phyloP scores from a whole-genome alignment of 108 stramenopile species.

The Aurantiochytrium sp. region DNA sequence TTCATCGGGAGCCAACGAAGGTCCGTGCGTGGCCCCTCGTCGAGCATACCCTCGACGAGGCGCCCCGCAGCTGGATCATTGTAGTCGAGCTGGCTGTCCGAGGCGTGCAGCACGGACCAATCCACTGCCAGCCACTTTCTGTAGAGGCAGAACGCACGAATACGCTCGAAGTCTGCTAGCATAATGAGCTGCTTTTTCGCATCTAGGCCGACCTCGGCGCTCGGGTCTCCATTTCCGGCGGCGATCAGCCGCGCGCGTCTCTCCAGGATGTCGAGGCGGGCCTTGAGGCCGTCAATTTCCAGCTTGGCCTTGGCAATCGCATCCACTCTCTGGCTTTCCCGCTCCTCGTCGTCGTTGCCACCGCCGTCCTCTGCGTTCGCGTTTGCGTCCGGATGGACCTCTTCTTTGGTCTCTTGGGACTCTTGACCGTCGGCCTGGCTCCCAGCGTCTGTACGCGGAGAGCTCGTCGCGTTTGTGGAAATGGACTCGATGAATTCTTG shows the following conservation, averaged over 20 bases:
- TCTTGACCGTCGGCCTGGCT: no score
- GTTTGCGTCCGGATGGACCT: no score
- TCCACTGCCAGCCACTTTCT: background rate
- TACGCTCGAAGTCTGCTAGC: background rate
- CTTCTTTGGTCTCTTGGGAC: no score
- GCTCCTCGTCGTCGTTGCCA: no score
- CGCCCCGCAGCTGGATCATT: background rate
- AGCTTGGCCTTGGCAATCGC: background rate
- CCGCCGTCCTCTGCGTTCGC: no score
- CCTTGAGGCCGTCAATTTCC: background rate
- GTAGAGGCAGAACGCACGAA: background rate
- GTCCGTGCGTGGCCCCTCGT: background rate
- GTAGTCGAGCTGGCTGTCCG: background rate
- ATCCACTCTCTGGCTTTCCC: background rate
- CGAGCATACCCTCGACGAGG: background rate
- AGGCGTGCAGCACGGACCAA: background rate
- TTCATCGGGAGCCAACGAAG: background rate
- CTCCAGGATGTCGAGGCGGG: background rate
- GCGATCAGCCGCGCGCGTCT: background rate
- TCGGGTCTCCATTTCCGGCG: no score
- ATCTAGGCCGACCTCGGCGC: no score
- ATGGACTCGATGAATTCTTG: background rate
- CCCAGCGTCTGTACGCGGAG: no score
- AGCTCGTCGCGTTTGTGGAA: no score
- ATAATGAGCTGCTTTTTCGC: background rate